These are phyloP conservation scores for Juncus effusus DNA, from an alignment of 176 grass and related monocot species.

Conservation along the genomic window DNA sequence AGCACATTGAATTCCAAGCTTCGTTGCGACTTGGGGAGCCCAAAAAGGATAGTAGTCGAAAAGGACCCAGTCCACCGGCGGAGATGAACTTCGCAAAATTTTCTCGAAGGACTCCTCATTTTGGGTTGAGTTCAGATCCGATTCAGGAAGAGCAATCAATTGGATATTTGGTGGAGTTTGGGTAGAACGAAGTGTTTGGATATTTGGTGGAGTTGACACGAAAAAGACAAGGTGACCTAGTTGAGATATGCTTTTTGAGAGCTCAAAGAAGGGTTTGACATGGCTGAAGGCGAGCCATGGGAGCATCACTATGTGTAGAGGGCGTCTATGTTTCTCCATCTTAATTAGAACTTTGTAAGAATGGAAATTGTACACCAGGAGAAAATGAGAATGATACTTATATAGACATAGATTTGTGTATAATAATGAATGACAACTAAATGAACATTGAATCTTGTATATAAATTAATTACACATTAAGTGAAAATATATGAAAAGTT, in stretches of 20 bases:
- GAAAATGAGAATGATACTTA: no score
- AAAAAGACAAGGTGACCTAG: not conserved
- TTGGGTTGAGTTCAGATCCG: not conserved
- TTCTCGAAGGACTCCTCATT: not conserved
- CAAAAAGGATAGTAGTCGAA: constrained; percentile 10
- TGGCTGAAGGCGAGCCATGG: no score
- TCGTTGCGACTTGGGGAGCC: not conserved
- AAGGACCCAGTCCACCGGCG: constrained; percentile 3
- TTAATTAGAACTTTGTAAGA: no score
- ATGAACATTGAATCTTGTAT: no score
- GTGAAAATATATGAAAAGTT: no score
- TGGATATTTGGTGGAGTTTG: constrained; percentile 1
- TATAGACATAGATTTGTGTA: no score
- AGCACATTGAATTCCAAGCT: not conserved
- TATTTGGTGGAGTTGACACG: constrained; percentile 3
- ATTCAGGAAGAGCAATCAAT: constrained; percentile 5
- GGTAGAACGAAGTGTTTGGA: not conserved
- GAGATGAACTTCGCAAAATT: not conserved
- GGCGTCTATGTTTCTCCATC: no score
- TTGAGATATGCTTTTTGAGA: not conserved
- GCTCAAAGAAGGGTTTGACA: not conserved
- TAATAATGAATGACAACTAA: no score
- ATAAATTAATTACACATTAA: no score
- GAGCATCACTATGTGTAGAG: no score
- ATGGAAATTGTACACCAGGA: no score